A percentile compares a stretch with the other conserved stretches of the same genome.
These are phyloP conservation scores for Polyplosphaeria fusca DNA, from an alignment of 495 filamentous ascomycete species.

Conservation along the genomic window DNA sequence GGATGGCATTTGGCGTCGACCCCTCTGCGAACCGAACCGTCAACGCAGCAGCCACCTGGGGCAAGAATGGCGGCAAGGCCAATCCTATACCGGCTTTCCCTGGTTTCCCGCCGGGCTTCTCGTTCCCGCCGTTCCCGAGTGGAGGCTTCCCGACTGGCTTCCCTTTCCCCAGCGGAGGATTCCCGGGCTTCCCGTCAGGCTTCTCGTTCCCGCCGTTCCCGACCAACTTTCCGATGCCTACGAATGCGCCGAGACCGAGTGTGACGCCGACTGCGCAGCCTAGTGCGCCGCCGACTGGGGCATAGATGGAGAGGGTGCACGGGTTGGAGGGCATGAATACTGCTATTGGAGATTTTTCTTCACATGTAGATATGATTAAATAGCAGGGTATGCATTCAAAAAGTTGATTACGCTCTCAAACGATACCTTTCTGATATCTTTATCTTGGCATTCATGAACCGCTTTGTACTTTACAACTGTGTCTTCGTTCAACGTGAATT, in stretches of 20 bases:
- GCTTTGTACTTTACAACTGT: too few relatives aligned
- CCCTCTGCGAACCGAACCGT: slow-evolving; percentile 7
- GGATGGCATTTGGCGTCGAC: slow-evolving; percentile 57
- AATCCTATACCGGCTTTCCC: neutral
- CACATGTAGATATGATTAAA: neutral
- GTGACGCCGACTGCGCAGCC: too few relatives aligned
- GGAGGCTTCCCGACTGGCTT: neutral
- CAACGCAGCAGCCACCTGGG: slow-evolving; percentile 2
- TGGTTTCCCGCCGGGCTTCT: neutral
- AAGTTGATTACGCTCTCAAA: neutral
- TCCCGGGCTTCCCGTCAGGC: neutral
- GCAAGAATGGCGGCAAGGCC: slow-evolving; percentile 6
- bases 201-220: neutral
- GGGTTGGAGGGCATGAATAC: neutral
- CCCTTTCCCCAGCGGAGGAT: too few relatives aligned
- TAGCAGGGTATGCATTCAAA: neutral
- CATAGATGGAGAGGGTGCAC: neutral
- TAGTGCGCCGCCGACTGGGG: too few relatives aligned
- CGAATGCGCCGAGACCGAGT: neutral
- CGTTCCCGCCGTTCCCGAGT: neutral
- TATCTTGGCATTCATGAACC: too few relatives aligned
- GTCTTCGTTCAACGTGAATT: too few relatives aligned
- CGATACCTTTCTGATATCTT: neutral
- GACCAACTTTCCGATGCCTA: neutral
- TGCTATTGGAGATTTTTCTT: neutral